Evolutionary conservation across 257 asterid species (phyloP), one percentile per base, ranked within the genome.

Genomic region (Ajuga chamaepitys): DNA sequence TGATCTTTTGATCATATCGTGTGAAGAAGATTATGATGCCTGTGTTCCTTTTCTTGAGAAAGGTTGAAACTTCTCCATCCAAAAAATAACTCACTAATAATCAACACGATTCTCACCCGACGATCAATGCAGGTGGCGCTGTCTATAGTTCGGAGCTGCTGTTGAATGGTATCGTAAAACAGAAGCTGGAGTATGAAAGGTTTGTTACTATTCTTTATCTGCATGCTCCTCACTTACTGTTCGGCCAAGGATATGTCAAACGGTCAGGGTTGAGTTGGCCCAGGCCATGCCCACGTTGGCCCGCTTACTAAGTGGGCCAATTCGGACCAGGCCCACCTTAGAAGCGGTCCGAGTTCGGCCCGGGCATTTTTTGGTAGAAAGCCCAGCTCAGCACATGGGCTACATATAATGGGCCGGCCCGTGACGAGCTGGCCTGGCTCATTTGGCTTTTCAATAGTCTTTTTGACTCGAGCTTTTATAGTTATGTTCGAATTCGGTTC

Each of bases 121-220:
- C 17, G 7, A 47, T 41, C 53, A 44, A 72, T 80, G 78, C 96
- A 94, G 97, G 97, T 46, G 86, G 85, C 1, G 68, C 83, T 26
- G 69, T 88, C 62, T 94, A 86, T 70, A 90, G 99, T 72, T 87
- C 99, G 5, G 99, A 94, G 80, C 86, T 94, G 70, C 85, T 94
- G 52, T 80, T 94, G 62, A 90, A 94, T 65, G 99, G 99, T 42
- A 94, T 94, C 42, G 97, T 94, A 46, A 89, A 82, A 71, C 99
- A 94, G 81, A 88, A 82, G 86, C 86, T 90, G 70, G 97, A 94
- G 28, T 81, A 77, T n/a, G 91, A 79, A 74, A 90, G 99, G 99
- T 90, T 57, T 10, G 87, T 67, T 67, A 9, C 20, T 0, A 13
- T 20, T 26, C 38, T 25, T 9, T 30, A 24, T 58, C 50, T 28